These are phyloP conservation scores for Erysimum cheiranthoides DNA, from an alignment of 345 rosid genomes.

Conservation along the genomic window DNA sequence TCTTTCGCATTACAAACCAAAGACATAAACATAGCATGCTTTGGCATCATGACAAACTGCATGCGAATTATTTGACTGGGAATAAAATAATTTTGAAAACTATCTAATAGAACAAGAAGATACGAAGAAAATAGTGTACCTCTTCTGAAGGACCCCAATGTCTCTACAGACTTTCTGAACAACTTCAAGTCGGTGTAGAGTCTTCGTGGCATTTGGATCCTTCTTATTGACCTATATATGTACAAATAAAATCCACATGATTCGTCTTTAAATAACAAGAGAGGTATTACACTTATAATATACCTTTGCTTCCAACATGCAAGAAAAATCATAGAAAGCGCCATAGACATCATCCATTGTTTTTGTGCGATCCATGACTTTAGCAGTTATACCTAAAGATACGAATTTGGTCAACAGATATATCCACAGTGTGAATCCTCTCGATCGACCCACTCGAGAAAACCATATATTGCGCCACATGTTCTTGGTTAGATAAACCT, in stretches of 20 bases:
- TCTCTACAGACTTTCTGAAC: constrained; percentile 59
- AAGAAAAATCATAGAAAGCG: constrained; percentile 63
- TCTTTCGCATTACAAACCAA: neutral
- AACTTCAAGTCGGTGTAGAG: constrained; percentile 59
- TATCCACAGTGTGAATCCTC: neutral
- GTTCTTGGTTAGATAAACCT: constrained; percentile 2
- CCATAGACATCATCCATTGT: constrained; percentile 49
- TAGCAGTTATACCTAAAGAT: constrained; percentile 72
- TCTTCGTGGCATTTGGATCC: constrained; percentile 71
- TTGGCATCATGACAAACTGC: neutral
- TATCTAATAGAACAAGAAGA: too few species aligned
- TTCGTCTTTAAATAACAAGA: neutral
- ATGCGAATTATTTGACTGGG: too few species aligned
- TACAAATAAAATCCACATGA: neutral
- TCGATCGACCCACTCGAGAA: neutral
- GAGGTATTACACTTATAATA: neutral
- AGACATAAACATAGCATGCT: neutral
- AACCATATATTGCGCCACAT: neutral
- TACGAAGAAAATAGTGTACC: too few species aligned
- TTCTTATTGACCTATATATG: constrained; percentile 54
- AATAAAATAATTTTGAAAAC: too few species aligned
- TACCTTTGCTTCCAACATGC: constrained; percentile 70
- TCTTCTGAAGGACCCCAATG: too few species aligned
- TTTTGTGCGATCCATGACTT: constrained; percentile 66
- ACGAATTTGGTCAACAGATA: too few species aligned